Conservation (phyloP, 306 rosid species). For the Prunus campanulata region DNA sequence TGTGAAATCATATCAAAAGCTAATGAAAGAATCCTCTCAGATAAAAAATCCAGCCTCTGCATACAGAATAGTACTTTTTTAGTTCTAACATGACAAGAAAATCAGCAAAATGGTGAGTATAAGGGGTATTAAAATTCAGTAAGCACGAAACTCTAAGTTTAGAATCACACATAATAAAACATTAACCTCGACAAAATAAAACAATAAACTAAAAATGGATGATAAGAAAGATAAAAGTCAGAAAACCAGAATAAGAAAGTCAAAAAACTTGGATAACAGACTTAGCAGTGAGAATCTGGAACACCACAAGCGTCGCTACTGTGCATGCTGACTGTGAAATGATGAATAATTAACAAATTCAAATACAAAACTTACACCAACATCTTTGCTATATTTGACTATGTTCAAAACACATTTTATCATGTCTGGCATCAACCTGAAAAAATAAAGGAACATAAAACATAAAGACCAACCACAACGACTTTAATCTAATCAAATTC, state of each 20-base stretch:
- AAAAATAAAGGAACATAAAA: constrained; percentile 23
- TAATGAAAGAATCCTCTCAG: constrained; percentile 75
- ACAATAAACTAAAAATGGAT: constrained; percentile 1
- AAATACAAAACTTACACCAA: constrained; percentile 50
- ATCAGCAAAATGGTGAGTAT: background rate
- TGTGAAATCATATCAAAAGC: constrained; percentile 85
- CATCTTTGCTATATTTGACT: constrained; percentile 55
- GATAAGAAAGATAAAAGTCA: background rate
- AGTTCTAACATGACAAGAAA: constrained; percentile 12
- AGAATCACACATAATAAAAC: constrained; percentile 13
- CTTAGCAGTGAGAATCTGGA: constrained; percentile 13
- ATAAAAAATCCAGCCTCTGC: constrained; percentile 67
- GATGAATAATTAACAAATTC: constrained; percentile 11
- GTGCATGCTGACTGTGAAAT: constrained; percentile 12
- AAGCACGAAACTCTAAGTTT: background rate
- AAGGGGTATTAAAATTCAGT: background rate
- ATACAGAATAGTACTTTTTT: constrained; percentile 26
- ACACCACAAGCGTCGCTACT: constrained; percentile 16
- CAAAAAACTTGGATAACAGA: background rate
- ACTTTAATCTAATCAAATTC: constrained; percentile 12
- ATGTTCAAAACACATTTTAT: constrained; percentile 55
- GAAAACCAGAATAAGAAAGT: background rate
- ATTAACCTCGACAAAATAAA: background rate
- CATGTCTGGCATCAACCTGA: constrained; percentile 89
- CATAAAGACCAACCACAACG: constrained; percentile 21